Conservation (phyloP, 2,329 filamentous ascomycete species). For the Fusarium kyushuense region DNA sequence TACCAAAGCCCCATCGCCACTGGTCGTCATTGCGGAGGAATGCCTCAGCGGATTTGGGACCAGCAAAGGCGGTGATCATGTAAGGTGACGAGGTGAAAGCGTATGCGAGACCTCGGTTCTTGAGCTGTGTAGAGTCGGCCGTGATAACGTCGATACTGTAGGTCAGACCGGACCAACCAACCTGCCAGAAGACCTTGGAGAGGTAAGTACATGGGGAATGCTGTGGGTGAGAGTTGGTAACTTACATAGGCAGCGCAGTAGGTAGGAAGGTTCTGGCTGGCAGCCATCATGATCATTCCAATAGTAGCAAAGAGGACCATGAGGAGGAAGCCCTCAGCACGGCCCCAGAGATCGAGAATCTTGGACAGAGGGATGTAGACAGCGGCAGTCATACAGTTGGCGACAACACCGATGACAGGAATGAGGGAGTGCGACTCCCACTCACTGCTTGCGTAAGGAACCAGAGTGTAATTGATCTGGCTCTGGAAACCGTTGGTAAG, state of each 20-base stretch:
- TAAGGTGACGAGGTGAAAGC: conserved; percentile 58
- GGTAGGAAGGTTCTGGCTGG: conserved; percentile 56
- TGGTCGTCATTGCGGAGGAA: conserved; percentile 40
- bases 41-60: conserved; percentile 43
- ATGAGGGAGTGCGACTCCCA: conserved; percentile 67
- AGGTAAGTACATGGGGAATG: background rate
- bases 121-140: conserved; percentile 68
- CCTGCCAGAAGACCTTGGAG: conserved; percentile 68
- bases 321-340: conserved; percentile 69
- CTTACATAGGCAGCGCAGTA: conserved; percentile 65
- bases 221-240: rapidly evolving
- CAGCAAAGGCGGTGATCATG: conserved; percentile 61
- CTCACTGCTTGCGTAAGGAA: conserved; percentile 63
- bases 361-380: conserved; percentile 73
- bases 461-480: conserved; percentile 57
- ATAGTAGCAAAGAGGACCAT: conserved; percentile 63
- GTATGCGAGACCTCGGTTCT: conserved; percentile 56
- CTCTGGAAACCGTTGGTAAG: conserved; percentile 64
- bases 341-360: conserved; percentile 72
- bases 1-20: conserved; percentile 62
- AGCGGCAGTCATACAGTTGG: conserved; percentile 67
- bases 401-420: conserved; percentile 65
- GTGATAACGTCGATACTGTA: conserved; percentile 74
- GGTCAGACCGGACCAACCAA: conserved; percentile 70
- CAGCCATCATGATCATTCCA: conserved; percentile 72